These are phyloP conservation scores for Apiospora hydei DNA, from an alignment of 2,329 filamentous ascomycete genomes.

Conservation along the genomic window DNA sequence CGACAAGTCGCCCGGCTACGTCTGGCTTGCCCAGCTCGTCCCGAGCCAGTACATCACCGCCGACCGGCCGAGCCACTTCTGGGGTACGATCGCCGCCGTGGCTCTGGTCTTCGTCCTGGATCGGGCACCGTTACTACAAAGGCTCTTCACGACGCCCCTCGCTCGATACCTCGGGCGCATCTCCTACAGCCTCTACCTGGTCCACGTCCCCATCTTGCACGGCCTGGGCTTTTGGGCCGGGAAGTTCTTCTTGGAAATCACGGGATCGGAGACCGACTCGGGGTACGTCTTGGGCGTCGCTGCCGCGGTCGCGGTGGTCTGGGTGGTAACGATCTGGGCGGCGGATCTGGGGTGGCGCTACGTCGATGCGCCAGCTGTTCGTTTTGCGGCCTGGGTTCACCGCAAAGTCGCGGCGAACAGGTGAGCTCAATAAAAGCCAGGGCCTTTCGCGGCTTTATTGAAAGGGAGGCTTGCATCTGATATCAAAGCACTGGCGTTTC, in stretches of 20 bases:
- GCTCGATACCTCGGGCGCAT: slow-evolving; percentile 41
- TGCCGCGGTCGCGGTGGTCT: slow-evolving; percentile 28
- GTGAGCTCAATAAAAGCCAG: background rate
- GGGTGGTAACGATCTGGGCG: slow-evolving; percentile 33
- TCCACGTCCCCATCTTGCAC: slow-evolving; percentile 38
- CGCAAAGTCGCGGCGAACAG: background rate
- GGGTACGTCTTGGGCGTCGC: slow-evolving; percentile 30
- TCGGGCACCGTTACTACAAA: slow-evolving; percentile 34
- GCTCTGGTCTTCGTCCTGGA: slow-evolving; percentile 38
- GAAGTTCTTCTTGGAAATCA: slow-evolving; percentile 27
- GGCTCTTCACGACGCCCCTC: slow-evolving; percentile 38
- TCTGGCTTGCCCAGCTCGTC: slow-evolving; percentile 31
- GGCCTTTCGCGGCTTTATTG: background rate
- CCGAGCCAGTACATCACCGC: slow-evolving; percentile 31
- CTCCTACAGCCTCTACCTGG: slow-evolving; percentile 39
- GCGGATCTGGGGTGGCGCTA: slow-evolving; percentile 36
- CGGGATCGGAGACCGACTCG: slow-evolving; percentile 29
- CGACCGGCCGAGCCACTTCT: slow-evolving; percentile 35
- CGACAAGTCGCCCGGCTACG: slow-evolving; percentile 34
- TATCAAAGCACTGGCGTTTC: background rate
- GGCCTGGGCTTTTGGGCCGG: slow-evolving; percentile 34
- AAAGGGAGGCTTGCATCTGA: background rate
- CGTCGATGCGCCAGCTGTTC: slow-evolving; percentile 34
- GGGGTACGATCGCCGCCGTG: slow-evolving; percentile 38
- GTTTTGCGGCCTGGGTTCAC: slow-evolving; percentile 34